Evolutionary conservation across 108 stramenopile genomes (phyloP).

Genomic region (Cyclotella choctawhatcheeana): DNA sequence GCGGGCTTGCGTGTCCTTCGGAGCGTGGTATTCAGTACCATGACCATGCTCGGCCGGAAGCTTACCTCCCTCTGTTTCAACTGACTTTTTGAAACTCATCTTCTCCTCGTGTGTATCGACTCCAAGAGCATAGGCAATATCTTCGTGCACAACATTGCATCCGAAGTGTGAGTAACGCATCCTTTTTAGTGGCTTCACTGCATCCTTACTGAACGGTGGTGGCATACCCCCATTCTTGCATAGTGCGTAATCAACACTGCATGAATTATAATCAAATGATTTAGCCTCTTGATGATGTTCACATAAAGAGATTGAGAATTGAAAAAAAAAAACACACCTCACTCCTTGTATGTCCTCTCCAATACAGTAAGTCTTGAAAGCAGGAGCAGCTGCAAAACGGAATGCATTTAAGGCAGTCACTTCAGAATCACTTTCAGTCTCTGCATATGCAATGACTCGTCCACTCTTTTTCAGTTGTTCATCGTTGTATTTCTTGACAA

Average conservation of each 20-base stretch:
- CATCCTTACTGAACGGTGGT: constrained; percentile 48
- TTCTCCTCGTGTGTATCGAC: constrained; percentile 78
- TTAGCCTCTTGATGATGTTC: no score
- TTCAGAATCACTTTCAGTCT: constrained; percentile 45
- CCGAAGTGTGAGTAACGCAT: constrained; percentile 91
- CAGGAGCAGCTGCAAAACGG: constrained; percentile 83
- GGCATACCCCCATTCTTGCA: constrained; percentile 66
- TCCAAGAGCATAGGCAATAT: constrained; percentile 71
- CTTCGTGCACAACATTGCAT: constrained; percentile 91
- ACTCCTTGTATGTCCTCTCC: constrained; percentile 80
- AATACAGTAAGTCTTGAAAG: constrained; percentile 78
- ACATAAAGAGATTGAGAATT: no score
- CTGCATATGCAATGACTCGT: constrained; percentile 37
- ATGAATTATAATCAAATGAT: no score
- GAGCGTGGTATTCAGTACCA: constrained; percentile 86
- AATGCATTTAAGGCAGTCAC: constrained; percentile 67
- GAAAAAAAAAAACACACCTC: no score
- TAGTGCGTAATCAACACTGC: constrained; percentile 83
- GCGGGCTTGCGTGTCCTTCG: constrained; percentile 62
- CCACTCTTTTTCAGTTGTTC: constrained; percentile 50
- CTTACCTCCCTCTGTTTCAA: constrained; percentile 64
- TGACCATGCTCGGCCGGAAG: constrained; percentile 89
- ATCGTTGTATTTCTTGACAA: constrained; percentile 58
- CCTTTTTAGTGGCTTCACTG: constrained; percentile 62
- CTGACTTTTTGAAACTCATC: constrained; percentile 67